Evolutionary conservation across 2,329 filamentous ascomycete genomes (phyloP).

Genomic region (Phyllosticta capitalensis): DNA sequence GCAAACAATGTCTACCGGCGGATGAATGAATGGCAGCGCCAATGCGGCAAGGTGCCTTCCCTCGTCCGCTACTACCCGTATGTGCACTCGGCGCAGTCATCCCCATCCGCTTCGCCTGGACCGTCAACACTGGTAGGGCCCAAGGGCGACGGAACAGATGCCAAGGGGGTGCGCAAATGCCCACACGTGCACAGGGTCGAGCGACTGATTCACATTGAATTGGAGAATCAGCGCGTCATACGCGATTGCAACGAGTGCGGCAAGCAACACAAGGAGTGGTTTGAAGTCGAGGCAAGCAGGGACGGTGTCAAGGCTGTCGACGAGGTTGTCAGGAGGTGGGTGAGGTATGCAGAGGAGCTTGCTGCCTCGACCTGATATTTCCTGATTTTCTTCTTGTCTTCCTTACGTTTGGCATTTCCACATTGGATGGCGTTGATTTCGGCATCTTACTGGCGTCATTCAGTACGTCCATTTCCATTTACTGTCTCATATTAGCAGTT

Average conservation of each 20-base stretch:
- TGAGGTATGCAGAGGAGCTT: slow-evolving; percentile 62
- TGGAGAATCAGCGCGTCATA: slow-evolving; percentile 51
- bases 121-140: slow-evolving; percentile 12
- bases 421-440: background rate
- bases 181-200: slow-evolving; percentile 84
- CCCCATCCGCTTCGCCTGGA: slow-evolving; percentile 18
- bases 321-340: slow-evolving; percentile 74
- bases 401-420: background rate
- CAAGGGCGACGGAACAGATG: slow-evolving; percentile 19
- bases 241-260: slow-evolving; percentile 68
- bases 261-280: slow-evolving; percentile 87
- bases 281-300: slow-evolving; percentile 70
- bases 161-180: slow-evolving; percentile 51
- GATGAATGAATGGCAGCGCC: slow-evolving; percentile 85
- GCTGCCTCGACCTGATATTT: background rate
- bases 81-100: slow-evolving; percentile 29
- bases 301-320: slow-evolving; percentile 60
- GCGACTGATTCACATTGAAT: slow-evolving; percentile 79
- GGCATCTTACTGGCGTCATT: background rate
- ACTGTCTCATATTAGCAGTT: background rate
- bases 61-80: slow-evolving; percentile 91
- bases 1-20: slow-evolving; percentile 79
- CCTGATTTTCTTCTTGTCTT: background rate
- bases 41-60: slow-evolving; percentile 83
- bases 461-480: background rate